These are phyloP conservation scores for Pestalotiopsis sp. DNA, from an alignment of 2,329 filamentous ascomycete species.

Conservation along the genomic window DNA sequence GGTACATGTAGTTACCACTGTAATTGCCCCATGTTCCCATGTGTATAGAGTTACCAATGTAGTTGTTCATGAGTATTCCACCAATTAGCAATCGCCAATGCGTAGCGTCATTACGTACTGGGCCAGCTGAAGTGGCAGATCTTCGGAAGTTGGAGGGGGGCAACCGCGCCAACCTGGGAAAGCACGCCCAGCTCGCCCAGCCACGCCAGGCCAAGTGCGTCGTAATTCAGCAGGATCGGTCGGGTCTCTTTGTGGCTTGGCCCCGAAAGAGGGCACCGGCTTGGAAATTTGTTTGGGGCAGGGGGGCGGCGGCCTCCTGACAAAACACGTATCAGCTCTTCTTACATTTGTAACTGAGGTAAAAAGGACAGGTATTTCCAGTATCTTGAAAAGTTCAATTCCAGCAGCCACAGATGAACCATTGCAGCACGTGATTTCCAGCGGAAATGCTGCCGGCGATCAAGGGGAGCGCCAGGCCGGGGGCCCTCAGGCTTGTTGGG, in stretches of 20 bases:
- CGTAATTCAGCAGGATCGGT: background rate
- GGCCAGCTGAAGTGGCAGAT: too few relatives aligned
- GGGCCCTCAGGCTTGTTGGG: background rate
- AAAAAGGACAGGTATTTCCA: background rate
- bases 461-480: background rate
- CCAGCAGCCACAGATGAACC: background rate
- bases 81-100: too few relatives aligned
- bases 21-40: too few relatives aligned
- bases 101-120: too few relatives aligned
- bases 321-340: background rate
- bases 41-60: too few relatives aligned
- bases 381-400: background rate
- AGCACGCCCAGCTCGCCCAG: background rate
- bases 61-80: too few relatives aligned
- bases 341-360: background rate
- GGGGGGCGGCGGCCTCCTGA: background rate
- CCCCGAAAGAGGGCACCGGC: background rate
- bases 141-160: too few relatives aligned
- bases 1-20: too few relatives aligned
- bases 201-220: constrained; percentile 5
- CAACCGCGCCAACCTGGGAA: too few relatives aligned
- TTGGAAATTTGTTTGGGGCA: constrained; percentile 1
- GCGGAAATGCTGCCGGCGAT: constrained; percentile 7
- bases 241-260: constrained; percentile 3
- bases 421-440: background rate